Conservation (phyloP, 495 filamentous ascomycete genomes). For the Sabuloglossum arenarium region DNA sequence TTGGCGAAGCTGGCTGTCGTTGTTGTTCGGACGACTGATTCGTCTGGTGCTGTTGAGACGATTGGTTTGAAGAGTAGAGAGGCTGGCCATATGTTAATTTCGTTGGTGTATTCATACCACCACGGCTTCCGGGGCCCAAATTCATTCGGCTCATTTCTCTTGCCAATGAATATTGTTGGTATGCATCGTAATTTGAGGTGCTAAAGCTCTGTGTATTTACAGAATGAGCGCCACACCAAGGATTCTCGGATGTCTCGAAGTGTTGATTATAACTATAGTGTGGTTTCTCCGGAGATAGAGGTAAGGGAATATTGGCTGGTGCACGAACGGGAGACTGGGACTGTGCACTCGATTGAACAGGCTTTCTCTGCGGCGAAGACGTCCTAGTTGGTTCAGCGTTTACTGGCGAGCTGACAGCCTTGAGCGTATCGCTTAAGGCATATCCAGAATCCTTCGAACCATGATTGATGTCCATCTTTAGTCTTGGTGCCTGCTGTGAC, state of each 20-base stretch:
- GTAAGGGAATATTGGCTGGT: constrained; percentile 36
- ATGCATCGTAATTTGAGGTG: constrained; percentile 37
- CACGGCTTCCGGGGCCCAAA: constrained; percentile 15
- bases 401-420: constrained; percentile 2
- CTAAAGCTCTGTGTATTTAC: constrained; percentile 16
- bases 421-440: neutral
- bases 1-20: neutral
- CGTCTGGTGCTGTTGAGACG: neutral
- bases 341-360: constrained; percentile 19
- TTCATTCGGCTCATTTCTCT: constrained; percentile 34
- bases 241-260: constrained; percentile 24
- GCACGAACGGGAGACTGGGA: constrained; percentile 27
- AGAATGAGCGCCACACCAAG: constrained; percentile 17
- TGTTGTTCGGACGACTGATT: neutral
- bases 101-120: constrained; percentile 4
- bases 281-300: constrained; percentile 26
- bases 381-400: neutral
- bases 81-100: neutral
- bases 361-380: constrained; percentile 36
- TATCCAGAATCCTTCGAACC: constrained; percentile 5
- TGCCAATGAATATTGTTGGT: constrained; percentile 36
- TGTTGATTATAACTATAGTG: constrained; percentile 2
- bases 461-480: constrained; percentile 9
- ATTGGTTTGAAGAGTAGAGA: neutral
- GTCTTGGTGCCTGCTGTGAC: constrained; percentile 17